Base-by-base conservation (phyloP, 2,329 filamentous ascomycete genomes). In the Cordyceps tenuipes region DNA sequence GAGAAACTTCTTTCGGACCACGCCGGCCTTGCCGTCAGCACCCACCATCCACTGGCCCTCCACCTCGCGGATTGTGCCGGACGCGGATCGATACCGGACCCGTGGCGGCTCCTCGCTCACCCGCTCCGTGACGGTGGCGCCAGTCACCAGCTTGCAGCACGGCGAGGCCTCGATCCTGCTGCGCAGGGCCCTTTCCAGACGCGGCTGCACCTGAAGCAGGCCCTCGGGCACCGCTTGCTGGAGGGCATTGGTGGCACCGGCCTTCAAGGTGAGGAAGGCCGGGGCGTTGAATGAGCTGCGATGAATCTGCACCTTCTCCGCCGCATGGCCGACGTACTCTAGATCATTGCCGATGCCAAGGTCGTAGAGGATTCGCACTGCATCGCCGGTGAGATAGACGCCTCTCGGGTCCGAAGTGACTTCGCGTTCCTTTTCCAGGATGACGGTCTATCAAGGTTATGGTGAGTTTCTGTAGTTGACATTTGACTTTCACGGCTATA, bases 21-120 rank as follows among this genome's bases (percentile, higher is more conserved):
- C 70, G 0, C 78, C 78, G 6, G 69, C 75, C 64, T 80, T 80
- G 0, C 78, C 78, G 66, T 80, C 78, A 0, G 77, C 76, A 0
- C 73, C 78, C 9, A 77, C 67, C 1, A 79, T 66, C 50, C 63
- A 66, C 29, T 59, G 53, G 12, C 43, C 52, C 5, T 57, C 54
- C 26, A 66, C 55, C 19, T 47, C 23, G 3, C 56, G 52, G 15
- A 49, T 26, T 6, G 34, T 23, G n/a, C 59, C 57, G 6, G 41
- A 29, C 21, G 41, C 39, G 17, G 63, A 56, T 1, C 23, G 23
- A 36, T 63, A 67, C 9, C 36, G 71, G 62, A 62, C 17, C 67
- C 69, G 61, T 63, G 69, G 39, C 71, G 71, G 64, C 63, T 69
- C 62, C 66, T 72, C 57, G 36, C 62, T 57, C 36, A 65, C 62